Conservation (phyloP, 2,329 filamentous ascomycete genomes). For the Neonectria neomacrospora region DNA sequence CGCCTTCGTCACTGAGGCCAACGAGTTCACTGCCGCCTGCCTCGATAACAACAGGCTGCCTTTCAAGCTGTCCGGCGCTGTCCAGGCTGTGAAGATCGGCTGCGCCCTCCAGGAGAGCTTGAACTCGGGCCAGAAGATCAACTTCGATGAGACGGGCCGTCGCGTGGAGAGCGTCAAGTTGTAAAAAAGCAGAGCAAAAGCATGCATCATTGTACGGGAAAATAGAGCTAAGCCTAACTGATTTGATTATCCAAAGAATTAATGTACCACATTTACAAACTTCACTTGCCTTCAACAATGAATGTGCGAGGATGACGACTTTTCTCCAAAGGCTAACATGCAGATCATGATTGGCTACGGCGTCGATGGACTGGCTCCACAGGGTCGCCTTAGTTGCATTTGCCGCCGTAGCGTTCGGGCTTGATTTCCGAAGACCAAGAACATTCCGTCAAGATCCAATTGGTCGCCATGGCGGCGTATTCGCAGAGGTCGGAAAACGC, state of each 20-base stretch:
- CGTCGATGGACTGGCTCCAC: neutral
- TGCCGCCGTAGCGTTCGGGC: neutral
- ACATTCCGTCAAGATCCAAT: neutral
- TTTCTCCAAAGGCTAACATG: neutral
- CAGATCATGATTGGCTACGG: too few relatives aligned
- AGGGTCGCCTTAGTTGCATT: neutral
- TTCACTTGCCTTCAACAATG: neutral
- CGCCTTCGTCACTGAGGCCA: conserved; percentile 71
- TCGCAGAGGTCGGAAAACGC: neutral
- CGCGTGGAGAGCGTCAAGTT: conserved; percentile 39
- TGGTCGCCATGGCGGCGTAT: neutral
- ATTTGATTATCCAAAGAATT: conserved; percentile 7
- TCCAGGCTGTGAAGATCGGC: conserved; percentile 71
- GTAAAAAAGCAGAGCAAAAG: conserved; percentile 19
- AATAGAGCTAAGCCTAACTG: conserved; percentile 16
- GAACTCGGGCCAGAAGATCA: conserved; percentile 65
- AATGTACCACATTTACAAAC: conserved; percentile 11
- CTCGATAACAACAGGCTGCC: conserved; percentile 67
- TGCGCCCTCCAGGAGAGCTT: conserved; percentile 69
- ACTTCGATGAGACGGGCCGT: conserved; percentile 63
- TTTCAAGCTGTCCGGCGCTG: conserved; percentile 66
- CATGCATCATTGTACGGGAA: neutral
- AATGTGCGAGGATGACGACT: neutral
- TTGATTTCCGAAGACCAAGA: neutral
- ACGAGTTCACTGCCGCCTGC: conserved; percentile 70